Conservation (phyloP, 306 rosid genomes). For the Dalbergia oliveri region DNA sequence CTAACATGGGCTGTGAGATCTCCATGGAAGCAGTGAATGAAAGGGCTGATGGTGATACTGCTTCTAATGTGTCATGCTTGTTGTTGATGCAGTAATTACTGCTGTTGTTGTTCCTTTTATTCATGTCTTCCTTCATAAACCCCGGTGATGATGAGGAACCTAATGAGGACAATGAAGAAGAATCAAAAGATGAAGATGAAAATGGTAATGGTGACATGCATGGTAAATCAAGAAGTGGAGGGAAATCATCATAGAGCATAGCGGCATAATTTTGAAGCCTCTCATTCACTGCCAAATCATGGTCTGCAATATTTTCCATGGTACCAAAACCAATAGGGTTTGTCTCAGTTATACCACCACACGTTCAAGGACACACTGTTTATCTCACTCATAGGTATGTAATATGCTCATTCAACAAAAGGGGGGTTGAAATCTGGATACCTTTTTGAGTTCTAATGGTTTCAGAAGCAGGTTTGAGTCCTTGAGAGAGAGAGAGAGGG, state of each 20-base stretch:
- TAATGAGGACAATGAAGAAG: not conserved
- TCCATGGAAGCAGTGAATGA: conserved; percentile 62
- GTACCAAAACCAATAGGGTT: conserved; percentile 26
- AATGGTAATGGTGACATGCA: conserved; percentile 78
- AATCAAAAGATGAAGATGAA: not conserved
- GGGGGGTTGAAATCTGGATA: not conserved
- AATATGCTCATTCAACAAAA: no score
- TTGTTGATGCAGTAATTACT: no score
- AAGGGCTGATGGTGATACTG: conserved; percentile 48
- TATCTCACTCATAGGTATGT: conserved; percentile 9
- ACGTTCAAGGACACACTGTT: conserved; percentile 50
- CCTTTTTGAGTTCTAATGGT: conserved; percentile 25
- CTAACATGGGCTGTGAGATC: conserved; percentile 44
- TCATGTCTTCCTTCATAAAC: not conserved
- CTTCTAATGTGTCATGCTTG: not conserved
- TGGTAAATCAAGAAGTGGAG: conserved; percentile 65
- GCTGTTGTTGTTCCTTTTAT: not conserved
- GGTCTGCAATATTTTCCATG: conserved; percentile 17
- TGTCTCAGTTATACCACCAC: conserved; percentile 1
- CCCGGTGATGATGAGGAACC: not conserved
- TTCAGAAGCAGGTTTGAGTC: not conserved
- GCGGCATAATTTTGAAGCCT: conserved; percentile 56
- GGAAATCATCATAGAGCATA: conserved; percentile 64
- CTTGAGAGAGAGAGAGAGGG: not conserved
- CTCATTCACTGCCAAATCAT: conserved; percentile 35